Evolutionary conservation across 352 stramenopile species (phyloP).

Genomic region (Globisporangium splendens): DNA sequence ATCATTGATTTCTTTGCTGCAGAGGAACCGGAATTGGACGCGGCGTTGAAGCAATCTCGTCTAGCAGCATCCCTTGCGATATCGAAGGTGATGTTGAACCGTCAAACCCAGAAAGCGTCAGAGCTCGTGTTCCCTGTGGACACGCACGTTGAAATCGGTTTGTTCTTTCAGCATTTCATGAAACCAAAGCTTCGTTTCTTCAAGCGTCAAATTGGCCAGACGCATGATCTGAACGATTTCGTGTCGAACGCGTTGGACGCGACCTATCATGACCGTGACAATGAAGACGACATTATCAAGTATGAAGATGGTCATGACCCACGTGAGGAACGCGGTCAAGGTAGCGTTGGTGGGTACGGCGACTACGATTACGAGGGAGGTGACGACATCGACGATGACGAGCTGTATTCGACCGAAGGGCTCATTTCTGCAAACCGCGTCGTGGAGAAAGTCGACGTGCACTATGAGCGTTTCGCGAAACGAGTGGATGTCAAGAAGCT

Average conservation of each 20-base stretch:
- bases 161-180: constrained; percentile 79
- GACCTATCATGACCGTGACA: constrained; percentile 31
- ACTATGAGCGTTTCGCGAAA: constrained; percentile 94
- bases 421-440: constrained; percentile 88
- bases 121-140: constrained; percentile 79
- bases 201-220: constrained; percentile 22
- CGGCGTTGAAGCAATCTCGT: constrained; percentile 39
- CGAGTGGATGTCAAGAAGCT: constrained; percentile 97
- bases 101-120: constrained; percentile 44
- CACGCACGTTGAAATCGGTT: constrained; percentile 57
- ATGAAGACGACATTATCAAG: constrained; percentile 18
- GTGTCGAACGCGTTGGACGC: constrained; percentile 18
- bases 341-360: constrained; percentile 12
- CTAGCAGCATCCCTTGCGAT: constrained; percentile 30
- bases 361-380: constrained; percentile 35
- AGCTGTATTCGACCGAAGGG: constrained; percentile 46
- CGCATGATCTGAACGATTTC: constrained; percentile 7
- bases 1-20: constrained; percentile 55
- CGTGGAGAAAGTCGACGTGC: constrained; percentile 93
- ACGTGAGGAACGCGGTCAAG: not conserved
- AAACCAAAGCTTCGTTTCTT: constrained; percentile 73
- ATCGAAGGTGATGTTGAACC: constrained; percentile 48
- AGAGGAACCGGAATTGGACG: constrained; percentile 40
- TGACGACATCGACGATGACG: constrained; percentile 19
- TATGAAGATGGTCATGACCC: constrained; percentile 1